Conservation (phyloP, 192 early-diverging fungal genomes). For the Lobulomyces angularis region DNA sequence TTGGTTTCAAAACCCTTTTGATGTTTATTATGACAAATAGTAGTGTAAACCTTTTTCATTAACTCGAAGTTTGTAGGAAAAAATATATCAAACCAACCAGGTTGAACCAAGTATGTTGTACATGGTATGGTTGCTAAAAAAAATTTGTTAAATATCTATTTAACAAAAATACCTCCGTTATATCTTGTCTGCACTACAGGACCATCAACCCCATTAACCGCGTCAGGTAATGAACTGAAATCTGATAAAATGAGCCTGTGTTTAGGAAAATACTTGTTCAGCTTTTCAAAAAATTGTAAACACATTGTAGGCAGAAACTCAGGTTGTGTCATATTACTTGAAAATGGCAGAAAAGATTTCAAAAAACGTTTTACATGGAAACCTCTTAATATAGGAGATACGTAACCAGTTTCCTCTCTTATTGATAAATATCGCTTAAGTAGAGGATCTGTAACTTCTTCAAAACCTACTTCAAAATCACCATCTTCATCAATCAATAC, state of each 20-base stretch:
- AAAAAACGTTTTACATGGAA: conserved; percentile 16
- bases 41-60: conserved; percentile 61
- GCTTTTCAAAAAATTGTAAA: conserved; percentile 57
- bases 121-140: no score
- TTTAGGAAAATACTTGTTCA: conserved; percentile 71
- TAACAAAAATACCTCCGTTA: conserved; percentile 68
- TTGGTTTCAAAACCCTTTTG: not conserved
- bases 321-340: conserved; percentile 67
- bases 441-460: conserved; percentile 63
- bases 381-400: conserved; percentile 35
- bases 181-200: conserved; percentile 95
- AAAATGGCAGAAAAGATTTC: conserved; percentile 58
- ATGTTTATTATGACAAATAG: conserved; percentile 31
- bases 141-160: no score
- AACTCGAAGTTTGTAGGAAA: conserved; percentile 96
- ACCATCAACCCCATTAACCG: conserved; percentile 65
- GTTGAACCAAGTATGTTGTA: conserved; percentile 91
- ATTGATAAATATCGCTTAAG: conserved; percentile 57
- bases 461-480: conserved; percentile 78
- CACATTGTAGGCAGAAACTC: conserved; percentile 86
- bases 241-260: conserved; percentile 82
- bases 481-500: conserved; percentile 71
- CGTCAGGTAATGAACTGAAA: conserved; percentile 73
- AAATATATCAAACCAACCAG: conserved; percentile 98
- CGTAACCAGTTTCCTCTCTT: conserved; percentile 45